Base-by-base conservation (phyloP, 2,329 filamentous ascomycete genomes). In the Rhexocercosporidium sp. region DNA sequence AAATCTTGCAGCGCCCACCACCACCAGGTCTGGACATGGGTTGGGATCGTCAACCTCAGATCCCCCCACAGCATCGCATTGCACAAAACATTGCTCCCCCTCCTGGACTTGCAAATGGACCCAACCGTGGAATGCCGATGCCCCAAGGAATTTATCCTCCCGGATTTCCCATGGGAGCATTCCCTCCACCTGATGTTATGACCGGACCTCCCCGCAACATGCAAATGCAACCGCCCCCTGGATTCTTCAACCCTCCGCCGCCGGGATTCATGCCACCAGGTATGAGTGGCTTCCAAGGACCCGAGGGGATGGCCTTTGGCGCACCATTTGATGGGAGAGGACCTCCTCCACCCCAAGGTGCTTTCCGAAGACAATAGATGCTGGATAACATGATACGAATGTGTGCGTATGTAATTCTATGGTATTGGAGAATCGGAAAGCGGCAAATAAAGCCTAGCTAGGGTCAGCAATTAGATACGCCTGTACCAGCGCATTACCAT, bases 1-100 rank as follows among this genome's bases (percentile, higher is more conserved):
- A 90, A 75, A 90, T 90, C 62, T 77, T 90, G 25, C 88, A 90
- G 77, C 85, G 88, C 6, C 87, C 86, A n/a, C 85, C 83, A 16
- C 85, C 83, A 20, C 86, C 86, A 1, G 88, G 88, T 8, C 78
- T 90, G 47, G 87, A 83, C 54, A 85, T 90, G 79, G 85, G 84
- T 20, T 76, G 75, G 75, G 74, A 74, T 20, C 74, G 73, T 57
- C 70, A 71, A 54, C 59, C 69, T n/a, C 74, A 75, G 44, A 62
- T 74, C 31, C 68, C 72, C 14, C 61, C 66, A 47, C 68, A 70
- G 54, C 72, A 70, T 46, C 69, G 70, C 14, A 57, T 70, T 14
- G 44, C 65, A 25, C 82, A 83, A 18, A 85, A 84, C 34, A 88
- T 89, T 81, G 85, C 87, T 39, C 86, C 86, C 27, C 88, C 87